Evolutionary conservation across 2,329 filamentous ascomycete genomes (phyloP).

Genomic region (Calycina marina): DNA sequence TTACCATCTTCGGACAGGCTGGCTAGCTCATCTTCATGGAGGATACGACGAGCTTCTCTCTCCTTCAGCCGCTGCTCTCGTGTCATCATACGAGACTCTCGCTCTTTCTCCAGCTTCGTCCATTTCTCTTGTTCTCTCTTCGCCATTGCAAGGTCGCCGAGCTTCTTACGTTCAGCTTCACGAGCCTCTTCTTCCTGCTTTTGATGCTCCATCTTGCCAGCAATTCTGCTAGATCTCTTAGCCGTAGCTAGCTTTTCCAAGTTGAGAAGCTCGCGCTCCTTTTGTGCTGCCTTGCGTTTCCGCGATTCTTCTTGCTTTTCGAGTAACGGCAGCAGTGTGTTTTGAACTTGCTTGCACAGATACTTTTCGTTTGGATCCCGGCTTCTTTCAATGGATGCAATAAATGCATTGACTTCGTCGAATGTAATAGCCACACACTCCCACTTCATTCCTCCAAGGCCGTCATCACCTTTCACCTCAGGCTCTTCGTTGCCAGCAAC

Average conservation of each 20-base stretch:
- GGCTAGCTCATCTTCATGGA: conserved; percentile 71
- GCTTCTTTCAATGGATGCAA: conserved; percentile 58
- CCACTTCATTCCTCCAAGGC: conserved; percentile 69
- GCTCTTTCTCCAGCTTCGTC: conserved; percentile 49
- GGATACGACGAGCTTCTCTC: conserved; percentile 66
- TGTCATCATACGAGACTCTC: conserved; percentile 67
- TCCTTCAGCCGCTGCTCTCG: conserved; percentile 77
- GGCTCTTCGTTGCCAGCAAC: conserved; percentile 27
- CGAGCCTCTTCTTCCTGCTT: conserved; percentile 55
- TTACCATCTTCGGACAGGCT: conserved; percentile 65
- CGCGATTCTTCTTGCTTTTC: conserved; percentile 64
- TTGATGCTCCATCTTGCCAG: conserved; percentile 65
- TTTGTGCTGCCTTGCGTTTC: conserved; percentile 51
- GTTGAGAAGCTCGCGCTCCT: conserved; percentile 67
- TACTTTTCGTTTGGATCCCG: conserved; percentile 76
- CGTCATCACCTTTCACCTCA: conserved; percentile 37
- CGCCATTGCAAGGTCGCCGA: conserved; percentile 48
- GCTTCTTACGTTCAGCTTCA: conserved; percentile 54
- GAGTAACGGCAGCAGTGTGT: conserved; percentile 71
- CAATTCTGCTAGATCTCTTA: conserved; percentile 84
- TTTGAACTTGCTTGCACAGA: conserved; percentile 54
- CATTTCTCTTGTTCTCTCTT: conserved; percentile 51
- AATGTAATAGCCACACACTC: conserved; percentile 79
- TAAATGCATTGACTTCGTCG: conserved; percentile 58
- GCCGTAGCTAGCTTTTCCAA: conserved; percentile 82